These are phyloP conservation scores for Nakaseomyces delphensis DNA, from an alignment of 1,139 yeast species.

Conservation along the genomic window DNA sequence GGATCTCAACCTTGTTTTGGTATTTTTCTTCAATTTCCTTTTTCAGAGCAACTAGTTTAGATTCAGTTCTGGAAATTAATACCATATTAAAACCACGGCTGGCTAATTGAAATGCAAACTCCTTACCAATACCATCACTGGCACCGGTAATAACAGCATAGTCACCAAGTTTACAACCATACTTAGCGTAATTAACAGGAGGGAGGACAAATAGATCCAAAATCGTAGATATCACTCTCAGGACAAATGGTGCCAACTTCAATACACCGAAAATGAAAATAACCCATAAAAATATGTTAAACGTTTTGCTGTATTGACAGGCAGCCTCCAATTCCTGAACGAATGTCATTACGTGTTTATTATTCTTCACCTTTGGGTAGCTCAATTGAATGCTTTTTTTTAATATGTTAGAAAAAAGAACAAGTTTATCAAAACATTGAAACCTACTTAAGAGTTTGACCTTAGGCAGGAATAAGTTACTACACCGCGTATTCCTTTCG, in stretches of 20 bases:
- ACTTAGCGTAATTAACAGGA: slow-evolving; percentile 50
- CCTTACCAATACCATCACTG: slow-evolving; percentile 95
- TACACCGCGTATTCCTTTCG: too few relatives aligned
- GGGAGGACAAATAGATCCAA: slow-evolving; percentile 59
- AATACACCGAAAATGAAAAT: slow-evolving; percentile 43
- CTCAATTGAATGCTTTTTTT: too few relatives aligned
- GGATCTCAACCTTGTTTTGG: slow-evolving; percentile 53
- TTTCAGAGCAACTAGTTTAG: slow-evolving; percentile 63
- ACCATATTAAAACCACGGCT: slow-evolving; percentile 72
- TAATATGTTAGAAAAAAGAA: too few relatives aligned
- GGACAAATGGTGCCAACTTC: slow-evolving; percentile 40
- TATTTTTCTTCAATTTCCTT: slow-evolving; percentile 53
- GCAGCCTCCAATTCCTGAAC: slow-evolving; percentile 22
- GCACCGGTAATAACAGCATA: slow-evolving; percentile 90
- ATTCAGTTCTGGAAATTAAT: slow-evolving; percentile 73
- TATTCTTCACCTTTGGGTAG: too few relatives aligned
- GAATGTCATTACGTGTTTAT: too few relatives aligned
- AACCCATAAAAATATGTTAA: slow-evolving; percentile 27
- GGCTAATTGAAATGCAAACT: slow-evolving; percentile 80
- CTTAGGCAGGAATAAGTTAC: too few relatives aligned
- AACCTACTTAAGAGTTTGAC: too few relatives aligned
- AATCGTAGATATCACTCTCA: slow-evolving; percentile 38
- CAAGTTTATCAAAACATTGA: too few relatives aligned
- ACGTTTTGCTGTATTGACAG: slow-evolving; percentile 16
- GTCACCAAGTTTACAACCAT: slow-evolving; percentile 50